phyloP scores from a whole-genome alignment of 2,329 filamentous ascomycete genomes.

The Verticillium nonalfalfae region DNA sequence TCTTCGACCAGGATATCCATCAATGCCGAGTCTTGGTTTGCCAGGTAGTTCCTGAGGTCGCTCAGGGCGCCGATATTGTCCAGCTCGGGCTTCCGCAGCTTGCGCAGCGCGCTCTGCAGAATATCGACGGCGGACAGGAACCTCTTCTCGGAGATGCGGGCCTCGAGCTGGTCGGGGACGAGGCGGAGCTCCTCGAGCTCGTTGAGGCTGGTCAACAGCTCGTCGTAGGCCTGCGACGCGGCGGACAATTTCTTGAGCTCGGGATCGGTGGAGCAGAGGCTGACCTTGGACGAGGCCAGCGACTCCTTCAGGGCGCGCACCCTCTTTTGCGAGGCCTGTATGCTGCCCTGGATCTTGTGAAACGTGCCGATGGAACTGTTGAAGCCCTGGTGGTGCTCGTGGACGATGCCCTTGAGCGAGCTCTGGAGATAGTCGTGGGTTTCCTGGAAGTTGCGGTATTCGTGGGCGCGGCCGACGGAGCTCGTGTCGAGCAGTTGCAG shows the following conservation, averaged over 20 bases:
- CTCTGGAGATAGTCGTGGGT: constrained; percentile 87
- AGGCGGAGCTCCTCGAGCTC: constrained; percentile 83
- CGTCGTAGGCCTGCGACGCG: constrained; percentile 84
- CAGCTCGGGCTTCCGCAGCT: constrained; percentile 80
- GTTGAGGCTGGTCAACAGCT: constrained; percentile 74
- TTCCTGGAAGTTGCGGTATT: constrained; percentile 77
- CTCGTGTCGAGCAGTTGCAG: constrained; percentile 90
- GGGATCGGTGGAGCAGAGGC: constrained; percentile 77
- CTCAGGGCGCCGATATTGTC: constrained; percentile 85
- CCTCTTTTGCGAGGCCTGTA: constrained; percentile 79
- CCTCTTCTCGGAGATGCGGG: constrained; percentile 90
- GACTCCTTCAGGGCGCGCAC: constrained; percentile 79
- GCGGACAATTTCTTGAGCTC: constrained; percentile 87
- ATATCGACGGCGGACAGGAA: constrained; percentile 92
- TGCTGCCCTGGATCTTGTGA: constrained; percentile 94
- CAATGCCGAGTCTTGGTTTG: constrained; percentile 85
- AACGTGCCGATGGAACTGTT: constrained; percentile 99
- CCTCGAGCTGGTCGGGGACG: constrained; percentile 88
- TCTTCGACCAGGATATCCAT: constrained; percentile 97
- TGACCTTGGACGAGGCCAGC: constrained; percentile 72
- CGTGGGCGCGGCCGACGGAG: constrained; percentile 85
- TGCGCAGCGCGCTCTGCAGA: constrained; percentile 76
- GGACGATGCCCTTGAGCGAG: constrained; percentile 89
- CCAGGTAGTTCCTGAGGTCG: constrained; percentile 81
- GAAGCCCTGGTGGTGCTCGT: constrained; percentile 98